These are phyloP conservation scores for Actinidia chinensis DNA, from an alignment of 179 eudicot species.

Conservation along the genomic window DNA sequence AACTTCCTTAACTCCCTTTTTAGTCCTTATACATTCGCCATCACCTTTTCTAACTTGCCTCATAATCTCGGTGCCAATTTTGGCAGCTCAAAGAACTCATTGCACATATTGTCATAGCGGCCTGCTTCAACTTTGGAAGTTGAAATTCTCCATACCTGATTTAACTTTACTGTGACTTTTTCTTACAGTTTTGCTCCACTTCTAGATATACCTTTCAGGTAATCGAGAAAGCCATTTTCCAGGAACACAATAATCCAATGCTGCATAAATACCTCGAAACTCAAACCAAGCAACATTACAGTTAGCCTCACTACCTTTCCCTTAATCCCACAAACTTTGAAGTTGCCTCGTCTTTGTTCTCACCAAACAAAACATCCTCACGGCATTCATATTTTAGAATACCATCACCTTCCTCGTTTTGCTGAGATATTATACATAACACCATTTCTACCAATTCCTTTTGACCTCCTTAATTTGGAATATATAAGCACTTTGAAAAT, in stretches of 20 bases:
- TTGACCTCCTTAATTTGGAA: neutral
- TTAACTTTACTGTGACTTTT: neutral
- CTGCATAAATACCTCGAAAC: neutral
- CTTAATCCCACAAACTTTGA: neutral
- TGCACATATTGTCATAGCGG: neutral
- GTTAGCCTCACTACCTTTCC: neutral
- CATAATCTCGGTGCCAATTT: neutral
- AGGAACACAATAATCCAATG: neutral
- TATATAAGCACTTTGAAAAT: neutral
- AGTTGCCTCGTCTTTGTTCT: neutral
- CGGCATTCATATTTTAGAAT: neutral
- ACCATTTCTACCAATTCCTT: neutral
- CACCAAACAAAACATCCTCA: neutral
- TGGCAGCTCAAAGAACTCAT: neutral
- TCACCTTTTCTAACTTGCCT: neutral
- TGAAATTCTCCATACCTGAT: neutral
- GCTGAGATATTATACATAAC: neutral
- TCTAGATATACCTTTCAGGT: neutral
- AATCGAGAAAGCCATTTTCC: neutral
- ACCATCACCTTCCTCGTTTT: neutral
- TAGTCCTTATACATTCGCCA: neutral
- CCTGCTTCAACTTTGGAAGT: neutral
- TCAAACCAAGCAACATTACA: neutral
- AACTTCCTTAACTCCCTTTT: neutral
- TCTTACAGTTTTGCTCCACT: neutral